Percentiles rank a stretch among this genome's conserved stretches.
Conservation (phyloP, 306 rosid species). For the Rubus idaeus region DNA sequence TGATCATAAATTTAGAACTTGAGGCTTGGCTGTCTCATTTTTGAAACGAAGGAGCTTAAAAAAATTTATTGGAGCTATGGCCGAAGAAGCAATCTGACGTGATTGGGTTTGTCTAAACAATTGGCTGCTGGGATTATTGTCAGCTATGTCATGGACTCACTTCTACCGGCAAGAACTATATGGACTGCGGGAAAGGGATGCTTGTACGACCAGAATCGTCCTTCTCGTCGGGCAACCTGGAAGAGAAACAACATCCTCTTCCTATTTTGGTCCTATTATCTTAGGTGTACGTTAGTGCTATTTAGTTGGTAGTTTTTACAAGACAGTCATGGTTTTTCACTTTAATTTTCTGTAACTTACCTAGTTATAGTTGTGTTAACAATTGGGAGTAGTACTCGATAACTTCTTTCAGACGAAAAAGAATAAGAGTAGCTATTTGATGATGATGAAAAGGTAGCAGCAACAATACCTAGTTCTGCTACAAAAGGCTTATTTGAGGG, state of each 20-base stretch:
- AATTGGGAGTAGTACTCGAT: too few relatives aligned
- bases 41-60: slow-evolving; percentile 61
- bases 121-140: slow-evolving; percentile 90
- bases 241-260: slow-evolving; percentile 82
- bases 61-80: slow-evolving; percentile 90
- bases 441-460: too few relatives aligned
- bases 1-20: too few relatives aligned
- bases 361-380: too few relatives aligned
- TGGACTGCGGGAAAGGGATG: slow-evolving; percentile 80
- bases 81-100: slow-evolving; percentile 87
- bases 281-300: slow-evolving; percentile 20
- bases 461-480: too few relatives aligned
- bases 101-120: slow-evolving; percentile 77
- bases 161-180: slow-evolving; percentile 78
- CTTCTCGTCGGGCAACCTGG: slow-evolving; percentile 90
- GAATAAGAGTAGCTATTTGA: too few relatives aligned
- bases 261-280: slow-evolving; percentile 30
- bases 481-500: too few relatives aligned
- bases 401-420: too few relatives aligned
- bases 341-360: too few relatives aligned
- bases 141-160: slow-evolving; percentile 76
- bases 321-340: background rate
- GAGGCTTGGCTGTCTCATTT: too few relatives aligned
- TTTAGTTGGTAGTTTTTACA: slow-evolving; percentile 24
- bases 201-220: slow-evolving; percentile 59